Evolutionary conservation across 177 flowering plant genomes (phyloP), one percentile per base, ranked within the genome.

Genomic region (Tripterygium wilfordii): DNA sequence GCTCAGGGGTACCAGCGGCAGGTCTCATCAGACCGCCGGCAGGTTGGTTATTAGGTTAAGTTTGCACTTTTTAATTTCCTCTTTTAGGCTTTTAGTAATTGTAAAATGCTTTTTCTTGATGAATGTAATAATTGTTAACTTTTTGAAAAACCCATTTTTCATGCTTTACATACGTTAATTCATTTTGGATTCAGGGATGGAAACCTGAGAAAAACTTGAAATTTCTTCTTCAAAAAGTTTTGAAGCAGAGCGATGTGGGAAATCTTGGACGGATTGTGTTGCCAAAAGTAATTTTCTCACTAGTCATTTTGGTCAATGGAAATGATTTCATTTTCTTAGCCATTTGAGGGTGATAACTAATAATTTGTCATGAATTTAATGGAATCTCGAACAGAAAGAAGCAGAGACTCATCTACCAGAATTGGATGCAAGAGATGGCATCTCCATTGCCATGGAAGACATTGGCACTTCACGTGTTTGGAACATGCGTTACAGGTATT

Each of bases 231-330:
- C 99, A 94, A 64, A 94, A 94, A 50, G 99, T 94, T 31, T 69
- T 94, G 78, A 90, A 94, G 76, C 99, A 94, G 60, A 94, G 99
- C 60, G 97, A 94, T 57, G 99, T 94, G 56, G 97, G 99, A 12
- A 90, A 72, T 60, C 90, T 94, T 15, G 97, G 99, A 44, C 78
- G 99, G 55, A 94, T 94, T 29, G 99, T 94, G 14, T 64, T 94
- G 62, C 99, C 99, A 15, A 94, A 94, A 46, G 99, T 94, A 75
- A 2, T 5, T 15, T 36, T n/a, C n/a, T n/a, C n/a, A n/a, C 24
- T 21, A 18, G 26, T 20, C 8, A n/a, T n/a, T n/a, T n/a, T n/a
- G n/a, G n/a, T n/a, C n/a, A n/a, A n/a, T n/a, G n/a, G n/a, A n/a
- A n/a, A n/a, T n/a, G n/a, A n/a, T n/a, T n/a, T n/a, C n/a, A n/a